Evolutionary conservation across 345 rosid genomes (phyloP).

Genomic region (Conringia planisiliqua): DNA sequence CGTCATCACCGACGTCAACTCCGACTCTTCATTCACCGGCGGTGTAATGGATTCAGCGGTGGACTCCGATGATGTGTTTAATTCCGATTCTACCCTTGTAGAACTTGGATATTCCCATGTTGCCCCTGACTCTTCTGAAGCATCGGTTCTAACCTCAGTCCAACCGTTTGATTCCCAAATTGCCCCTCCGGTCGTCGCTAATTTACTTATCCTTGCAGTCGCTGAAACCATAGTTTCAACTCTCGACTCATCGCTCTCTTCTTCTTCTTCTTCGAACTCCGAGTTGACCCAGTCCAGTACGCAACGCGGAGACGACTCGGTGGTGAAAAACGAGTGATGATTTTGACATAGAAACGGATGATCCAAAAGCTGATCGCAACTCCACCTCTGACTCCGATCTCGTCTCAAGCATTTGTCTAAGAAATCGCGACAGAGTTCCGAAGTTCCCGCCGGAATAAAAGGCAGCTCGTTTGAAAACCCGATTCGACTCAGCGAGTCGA

Average conservation of each 20-base stretch:
- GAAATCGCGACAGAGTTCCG: constrained; percentile 59
- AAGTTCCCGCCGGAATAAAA: constrained; percentile 40
- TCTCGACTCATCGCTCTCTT: background rate
- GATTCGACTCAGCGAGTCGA: constrained; percentile 49
- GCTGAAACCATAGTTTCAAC: constrained; percentile 15
- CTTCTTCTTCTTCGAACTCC: constrained; percentile 40
- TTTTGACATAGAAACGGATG: constrained; percentile 57
- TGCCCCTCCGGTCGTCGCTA: constrained; percentile 36
- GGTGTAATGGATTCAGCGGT: background rate
- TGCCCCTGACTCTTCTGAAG: constrained; percentile 12
- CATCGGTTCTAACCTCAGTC: constrained; percentile 39
- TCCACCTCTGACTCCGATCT: constrained; percentile 57
- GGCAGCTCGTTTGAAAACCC: constrained; percentile 57
- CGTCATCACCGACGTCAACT: constrained; percentile 1
- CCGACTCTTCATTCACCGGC: background rate
- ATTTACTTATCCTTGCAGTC: constrained; percentile 39
- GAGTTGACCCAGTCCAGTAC: constrained; percentile 56
- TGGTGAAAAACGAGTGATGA: background rate
- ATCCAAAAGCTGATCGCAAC: constrained; percentile 61
- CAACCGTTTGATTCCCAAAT: constrained; percentile 65
- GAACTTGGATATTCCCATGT: constrained; percentile 24
- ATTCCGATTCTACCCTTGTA: constrained; percentile 23
- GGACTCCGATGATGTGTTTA: constrained; percentile 17
- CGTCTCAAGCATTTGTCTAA: constrained; percentile 56
- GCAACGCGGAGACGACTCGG: constrained; percentile 69